Percentiles rank a stretch among this genome's conserved stretches.
phyloP scores from a whole-genome alignment of 192 early-diverging fungal species.

The Lunasporangiospora selenospora region DNA sequence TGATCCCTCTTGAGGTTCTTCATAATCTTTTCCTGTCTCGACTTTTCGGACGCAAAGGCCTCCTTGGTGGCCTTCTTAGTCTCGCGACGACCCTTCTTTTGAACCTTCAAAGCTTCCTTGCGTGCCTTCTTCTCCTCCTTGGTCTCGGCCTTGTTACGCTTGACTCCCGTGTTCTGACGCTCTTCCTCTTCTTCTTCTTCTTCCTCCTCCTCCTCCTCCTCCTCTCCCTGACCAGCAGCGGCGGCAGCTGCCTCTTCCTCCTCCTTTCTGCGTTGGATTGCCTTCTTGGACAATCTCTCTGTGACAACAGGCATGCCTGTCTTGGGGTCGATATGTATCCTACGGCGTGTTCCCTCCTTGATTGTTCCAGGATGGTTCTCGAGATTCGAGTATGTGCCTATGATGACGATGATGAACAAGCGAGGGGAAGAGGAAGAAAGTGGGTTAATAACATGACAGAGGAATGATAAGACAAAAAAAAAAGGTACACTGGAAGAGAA shows the following conservation, averaged over 20 bases:
- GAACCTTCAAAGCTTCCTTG: constrained; percentile 86
- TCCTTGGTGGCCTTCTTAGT: constrained; percentile 84
- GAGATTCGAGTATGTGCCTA: constrained; percentile 87
- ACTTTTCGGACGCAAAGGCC: constrained; percentile 77
- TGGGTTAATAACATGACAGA: not conserved
- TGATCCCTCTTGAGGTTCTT: constrained; percentile 58
- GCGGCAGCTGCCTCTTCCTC: constrained; percentile 15
- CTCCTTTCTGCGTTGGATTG: constrained; percentile 30
- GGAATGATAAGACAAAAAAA: not conserved
- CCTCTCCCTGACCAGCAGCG: constrained; percentile 38
- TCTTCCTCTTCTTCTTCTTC: constrained; percentile 41
- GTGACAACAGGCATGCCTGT: constrained; percentile 74
- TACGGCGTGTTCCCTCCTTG: constrained; percentile 61
- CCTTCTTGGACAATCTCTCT: constrained; percentile 50
- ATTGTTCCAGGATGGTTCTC: constrained; percentile 93
- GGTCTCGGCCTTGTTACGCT: constrained; percentile 83
- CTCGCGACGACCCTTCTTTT: constrained; percentile 70
- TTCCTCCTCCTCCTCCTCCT: constrained; percentile 32
- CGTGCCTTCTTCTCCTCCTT: constrained; percentile 93
- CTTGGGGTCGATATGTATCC: constrained; percentile 75
- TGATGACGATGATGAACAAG: not conserved
- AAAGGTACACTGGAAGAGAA: not conserved
- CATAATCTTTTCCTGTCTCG: constrained; percentile 63
- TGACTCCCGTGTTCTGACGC: constrained; percentile 70
- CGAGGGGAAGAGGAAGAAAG: not conserved